Base-by-base conservation (phyloP, 345 rosid genomes). In the Salix suchowensis region DNA sequence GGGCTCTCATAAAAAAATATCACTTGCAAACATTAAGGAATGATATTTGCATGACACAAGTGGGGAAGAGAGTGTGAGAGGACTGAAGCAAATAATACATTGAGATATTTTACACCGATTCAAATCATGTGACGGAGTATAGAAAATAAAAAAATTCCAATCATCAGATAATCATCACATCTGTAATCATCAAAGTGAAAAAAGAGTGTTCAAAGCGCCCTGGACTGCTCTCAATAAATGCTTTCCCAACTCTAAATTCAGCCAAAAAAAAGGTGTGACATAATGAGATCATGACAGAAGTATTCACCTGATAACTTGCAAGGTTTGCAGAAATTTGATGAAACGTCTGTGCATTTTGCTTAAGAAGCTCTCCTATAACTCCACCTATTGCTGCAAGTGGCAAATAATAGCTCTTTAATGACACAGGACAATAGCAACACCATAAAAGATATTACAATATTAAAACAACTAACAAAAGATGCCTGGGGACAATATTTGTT, bases 351-450 rank as follows among this genome's bases (percentile, higher is more conserved):
- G 77, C 75, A 83, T 94, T 94, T 80, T 88, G 87, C 84, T 87
- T 80, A 44, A 90, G 88, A 85, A 92, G 89, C 80, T 86, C 89
- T 18, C 85, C 85, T 4, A 83, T 73, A 36, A 75, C 65, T 67
- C 92, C 94, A 36, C 84, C 89, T 79, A 91, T 82, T 37, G 78
- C 91, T 91, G 88, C 81, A 79, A 77, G 67, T n/a, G 73, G 70
- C 75, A 73, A n/a, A 73, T 14, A 14, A 44, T 60, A 55, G 64
- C 64, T 76, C 60, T 36, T 70, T 16, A 76, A n/a, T 8, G 42
- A 5, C 37, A 37, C 44, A 74, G 26, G 16, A 67, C 32, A 54
- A 32, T 70, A 52, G 21, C 66, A 52, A 69, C 6, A 68, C 52
- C 40, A 19, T 60, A 44, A 54, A 61, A 70, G 18, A 7, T 16